phyloP scores from a whole-genome alignment of 179 eudicot genomes.

The Spergularia azorica region DNA sequence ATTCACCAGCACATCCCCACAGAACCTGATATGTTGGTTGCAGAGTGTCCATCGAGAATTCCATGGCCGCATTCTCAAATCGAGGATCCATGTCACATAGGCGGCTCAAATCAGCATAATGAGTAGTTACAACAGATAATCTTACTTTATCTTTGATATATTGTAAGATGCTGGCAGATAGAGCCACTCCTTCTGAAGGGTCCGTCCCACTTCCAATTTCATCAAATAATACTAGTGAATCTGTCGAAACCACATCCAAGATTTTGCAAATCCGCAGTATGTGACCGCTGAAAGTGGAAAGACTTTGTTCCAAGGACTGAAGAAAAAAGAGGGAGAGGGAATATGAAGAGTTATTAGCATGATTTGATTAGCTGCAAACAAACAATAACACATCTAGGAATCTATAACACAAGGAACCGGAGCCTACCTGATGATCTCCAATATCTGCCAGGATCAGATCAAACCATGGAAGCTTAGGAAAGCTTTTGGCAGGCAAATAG shows the following conservation, averaged over 20 bases:
- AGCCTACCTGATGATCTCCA: constrained; percentile 91
- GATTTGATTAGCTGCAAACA: constrained; percentile 2
- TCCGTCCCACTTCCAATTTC: constrained; percentile 98
- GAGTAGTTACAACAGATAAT: constrained; percentile 92
- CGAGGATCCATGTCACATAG: constrained; percentile 58
- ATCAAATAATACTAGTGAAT: constrained; percentile 86
- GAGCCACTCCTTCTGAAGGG: constrained; percentile 95
- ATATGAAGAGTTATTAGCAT: constrained; percentile 29
- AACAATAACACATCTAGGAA: constrained; percentile 13
- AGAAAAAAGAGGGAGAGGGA: constrained; percentile 8
- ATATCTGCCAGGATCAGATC: constrained; percentile 92
- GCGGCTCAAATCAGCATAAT: constrained; percentile 83
- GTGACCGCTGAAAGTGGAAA: constrained; percentile 97
- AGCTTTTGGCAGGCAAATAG: constrained; percentile 70
- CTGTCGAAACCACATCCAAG: constrained; percentile 69
- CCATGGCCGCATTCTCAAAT: constrained; percentile 98
- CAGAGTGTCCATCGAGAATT: constrained; percentile 77
- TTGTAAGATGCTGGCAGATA: constrained; percentile 88
- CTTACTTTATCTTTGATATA: constrained; percentile 69
- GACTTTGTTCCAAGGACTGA: constrained; percentile 93
- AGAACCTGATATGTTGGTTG: constrained; percentile 85
- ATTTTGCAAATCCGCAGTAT: constrained; percentile 70
- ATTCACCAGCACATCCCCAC: constrained; percentile 92
- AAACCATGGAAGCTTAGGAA: constrained; percentile 89
- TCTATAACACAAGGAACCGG: neutral